These are phyloP conservation scores for Trapa incisa DNA, from an alignment of 345 rosid genomes.

Conservation along the genomic window DNA sequence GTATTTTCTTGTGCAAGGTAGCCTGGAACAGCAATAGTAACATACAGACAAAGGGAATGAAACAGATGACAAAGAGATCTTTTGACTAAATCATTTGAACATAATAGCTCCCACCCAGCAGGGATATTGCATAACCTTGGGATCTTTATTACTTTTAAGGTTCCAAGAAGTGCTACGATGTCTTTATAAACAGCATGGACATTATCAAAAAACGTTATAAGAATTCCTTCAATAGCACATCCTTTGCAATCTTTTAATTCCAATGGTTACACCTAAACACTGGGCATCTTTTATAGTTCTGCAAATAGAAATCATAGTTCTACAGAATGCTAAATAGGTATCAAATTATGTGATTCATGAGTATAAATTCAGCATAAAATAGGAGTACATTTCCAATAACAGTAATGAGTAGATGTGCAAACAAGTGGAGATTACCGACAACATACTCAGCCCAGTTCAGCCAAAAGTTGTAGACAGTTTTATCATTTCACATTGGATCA, in stretches of 20 bases:
- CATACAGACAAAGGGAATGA: background rate
- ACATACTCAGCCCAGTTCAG: background rate
- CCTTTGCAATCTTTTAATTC: background rate
- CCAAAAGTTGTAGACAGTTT: background rate
- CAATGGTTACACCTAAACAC: background rate
- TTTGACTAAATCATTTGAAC: background rate
- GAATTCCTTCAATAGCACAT: background rate
- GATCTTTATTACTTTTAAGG: background rate
- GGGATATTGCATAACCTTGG: background rate
- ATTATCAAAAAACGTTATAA: background rate
- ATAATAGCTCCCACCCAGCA: background rate
- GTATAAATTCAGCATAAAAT: background rate
- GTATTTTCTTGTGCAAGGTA: conserved; percentile 67
- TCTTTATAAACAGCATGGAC: background rate
- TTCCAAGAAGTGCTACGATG: background rate
- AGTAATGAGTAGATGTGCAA: background rate
- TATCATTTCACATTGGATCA: background rate
- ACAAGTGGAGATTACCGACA: background rate
- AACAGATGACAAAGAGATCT: background rate
- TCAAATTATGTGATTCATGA: background rate
- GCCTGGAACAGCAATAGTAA: conserved; percentile 34
- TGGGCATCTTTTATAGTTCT: background rate
- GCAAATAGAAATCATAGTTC: background rate
- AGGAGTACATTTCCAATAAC: background rate
- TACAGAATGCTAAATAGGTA: background rate